These are phyloP conservation scores for Backusella macrospora DNA, from an alignment of 192 early-diverging fungal genomes.

Conservation along the genomic window DNA sequence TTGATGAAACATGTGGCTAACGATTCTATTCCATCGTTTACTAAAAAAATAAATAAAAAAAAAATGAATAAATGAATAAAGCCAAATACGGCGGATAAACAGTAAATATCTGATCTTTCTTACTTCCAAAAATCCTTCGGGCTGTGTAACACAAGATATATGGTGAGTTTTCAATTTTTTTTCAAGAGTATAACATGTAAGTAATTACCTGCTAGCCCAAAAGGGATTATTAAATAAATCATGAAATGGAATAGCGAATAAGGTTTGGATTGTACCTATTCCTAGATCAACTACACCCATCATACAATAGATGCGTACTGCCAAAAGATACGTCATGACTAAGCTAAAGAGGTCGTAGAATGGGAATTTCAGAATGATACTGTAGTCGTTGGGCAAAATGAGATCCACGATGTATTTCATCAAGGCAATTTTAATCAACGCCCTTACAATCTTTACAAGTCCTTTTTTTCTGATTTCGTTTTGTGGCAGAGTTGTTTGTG, in stretches of 20 bases:
- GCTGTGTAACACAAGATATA: not conserved
- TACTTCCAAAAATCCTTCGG: conserved; percentile 24
- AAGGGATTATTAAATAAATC: conserved; percentile 21
- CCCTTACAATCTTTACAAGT: not conserved
- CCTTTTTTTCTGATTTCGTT: conserved; percentile 4
- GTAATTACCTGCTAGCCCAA: conserved; percentile 1
- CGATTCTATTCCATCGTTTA: conserved; percentile 5
- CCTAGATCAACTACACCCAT: not conserved
- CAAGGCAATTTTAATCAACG: not conserved
- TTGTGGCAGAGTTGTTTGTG: not conserved
- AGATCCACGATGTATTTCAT: not conserved
- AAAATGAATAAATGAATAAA: too few species aligned
- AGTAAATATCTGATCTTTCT: not conserved
- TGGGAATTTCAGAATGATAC: not conserved
- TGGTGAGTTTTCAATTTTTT: not conserved
- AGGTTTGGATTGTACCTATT: not conserved
- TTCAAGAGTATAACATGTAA: not conserved
- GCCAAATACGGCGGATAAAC: not conserved
- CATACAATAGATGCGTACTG: conserved; percentile 16
- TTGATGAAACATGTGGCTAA: conserved; percentile 9
- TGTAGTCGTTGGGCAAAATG: not conserved
- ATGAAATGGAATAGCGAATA: not conserved
- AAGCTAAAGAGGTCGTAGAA: not conserved
- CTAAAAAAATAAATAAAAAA: not conserved
- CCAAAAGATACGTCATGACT: conserved; percentile 11